Percentiles rank a stretch among this genome's conserved stretches.
Evolutionary conservation across 1,139 yeast species (phyloP).

Genomic region (Debaryomycetaceae sp.): DNA sequence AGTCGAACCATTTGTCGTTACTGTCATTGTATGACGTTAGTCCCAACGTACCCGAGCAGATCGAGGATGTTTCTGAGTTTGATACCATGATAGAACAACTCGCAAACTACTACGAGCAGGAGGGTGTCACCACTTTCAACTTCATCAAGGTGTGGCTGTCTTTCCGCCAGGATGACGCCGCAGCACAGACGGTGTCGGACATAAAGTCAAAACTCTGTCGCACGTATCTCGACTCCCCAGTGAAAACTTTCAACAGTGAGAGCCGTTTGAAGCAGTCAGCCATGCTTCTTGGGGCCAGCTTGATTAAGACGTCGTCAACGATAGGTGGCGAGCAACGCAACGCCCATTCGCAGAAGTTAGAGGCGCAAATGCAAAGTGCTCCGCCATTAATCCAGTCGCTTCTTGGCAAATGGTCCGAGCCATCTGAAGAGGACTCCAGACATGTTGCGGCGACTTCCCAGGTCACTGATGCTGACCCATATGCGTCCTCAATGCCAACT

Average conservation of each 20-base stretch:
- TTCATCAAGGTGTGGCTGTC: not conserved
- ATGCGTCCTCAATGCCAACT: conserved; percentile 17
- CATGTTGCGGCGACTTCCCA: conserved; percentile 9
- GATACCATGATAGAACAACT: conserved; percentile 51
- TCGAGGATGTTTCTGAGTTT: conserved; percentile 36
- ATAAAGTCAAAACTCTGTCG: not conserved
- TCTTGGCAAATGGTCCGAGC: not conserved
- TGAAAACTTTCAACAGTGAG: conserved; percentile 12
- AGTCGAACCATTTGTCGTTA: not conserved
- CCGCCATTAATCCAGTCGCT: conserved; percentile 2
- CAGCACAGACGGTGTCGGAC: not conserved
- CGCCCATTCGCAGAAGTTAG: conserved; percentile 8
- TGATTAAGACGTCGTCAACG: conserved; percentile 20
- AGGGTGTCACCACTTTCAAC: conserved; percentile 16
- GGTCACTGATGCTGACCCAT: conserved; percentile 9
- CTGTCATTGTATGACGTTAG: conserved; percentile 24
- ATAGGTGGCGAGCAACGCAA: too few species aligned
- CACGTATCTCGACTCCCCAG: not conserved
- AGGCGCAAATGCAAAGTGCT: conserved; percentile 8
- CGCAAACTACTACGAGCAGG: conserved; percentile 26
- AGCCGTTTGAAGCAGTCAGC: conserved; percentile 15
- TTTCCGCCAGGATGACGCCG: not conserved
- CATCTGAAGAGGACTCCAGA: not conserved
- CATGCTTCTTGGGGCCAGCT: conserved; percentile 21
- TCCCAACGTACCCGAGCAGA: conserved; percentile 17